A percentile compares a stretch with the other conserved stretches of the same genome.
Conservation (phyloP, 352 stramenopile genomes). For the Globisporangium acanthophoron region DNA sequence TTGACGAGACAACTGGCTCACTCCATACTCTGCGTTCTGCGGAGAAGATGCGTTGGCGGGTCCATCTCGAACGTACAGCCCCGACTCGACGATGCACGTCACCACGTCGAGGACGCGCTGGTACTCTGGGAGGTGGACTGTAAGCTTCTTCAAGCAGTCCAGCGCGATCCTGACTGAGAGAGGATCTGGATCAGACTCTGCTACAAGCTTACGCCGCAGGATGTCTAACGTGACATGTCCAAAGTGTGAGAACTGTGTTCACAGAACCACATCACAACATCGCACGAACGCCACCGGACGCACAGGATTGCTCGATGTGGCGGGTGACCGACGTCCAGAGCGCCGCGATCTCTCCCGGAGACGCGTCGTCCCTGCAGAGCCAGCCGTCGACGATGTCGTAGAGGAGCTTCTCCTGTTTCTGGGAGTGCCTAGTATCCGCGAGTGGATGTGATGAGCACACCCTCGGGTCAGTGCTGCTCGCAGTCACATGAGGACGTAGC, state of each 20-base stretch:
- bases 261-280: background rate
- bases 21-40: background rate
- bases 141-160: constrained; percentile 64
- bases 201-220: constrained; percentile 43
- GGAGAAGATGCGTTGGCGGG: background rate
- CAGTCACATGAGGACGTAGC: background rate
- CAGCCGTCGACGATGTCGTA: constrained; percentile 67
- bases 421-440: constrained; percentile 4
- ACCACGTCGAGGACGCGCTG: constrained; percentile 51
- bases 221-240: constrained; percentile 30
- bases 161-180: constrained; percentile 60
- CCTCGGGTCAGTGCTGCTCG: too few relatives aligned
- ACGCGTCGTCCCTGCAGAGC: constrained; percentile 35
- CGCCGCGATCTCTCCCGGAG: constrained; percentile 31
- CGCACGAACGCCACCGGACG: background rate
- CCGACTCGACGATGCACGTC: constrained; percentile 43
- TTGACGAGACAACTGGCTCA: background rate
- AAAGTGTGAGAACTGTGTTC: background rate
- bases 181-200: constrained; percentile 32
- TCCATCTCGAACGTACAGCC: constrained; percentile 21
- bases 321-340: constrained; percentile 61
- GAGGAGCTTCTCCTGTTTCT: constrained; percentile 35
- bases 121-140: constrained; percentile 49
- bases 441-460: too few relatives aligned
- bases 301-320: constrained; percentile 71